A percentile compares a stretch with the other conserved stretches of the same genome.
These are phyloP conservation scores for Camelina neglecta DNA, from an alignment of 345 rosid genomes.

Conservation along the genomic window DNA sequence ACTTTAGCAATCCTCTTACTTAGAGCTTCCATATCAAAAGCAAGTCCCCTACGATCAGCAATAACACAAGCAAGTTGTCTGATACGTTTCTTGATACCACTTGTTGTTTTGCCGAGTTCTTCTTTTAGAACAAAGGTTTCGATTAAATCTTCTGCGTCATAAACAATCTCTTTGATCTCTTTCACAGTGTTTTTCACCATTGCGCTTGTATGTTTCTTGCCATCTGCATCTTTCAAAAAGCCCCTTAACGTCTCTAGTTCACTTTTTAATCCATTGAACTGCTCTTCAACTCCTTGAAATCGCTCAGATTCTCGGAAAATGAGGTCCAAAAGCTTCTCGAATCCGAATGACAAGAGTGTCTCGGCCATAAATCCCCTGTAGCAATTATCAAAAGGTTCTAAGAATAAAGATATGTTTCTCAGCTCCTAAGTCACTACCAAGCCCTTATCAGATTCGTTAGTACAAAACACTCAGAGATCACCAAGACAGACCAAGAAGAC, in stretches of 20 bases:
- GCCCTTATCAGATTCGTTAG: background rate
- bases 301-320: conserved; percentile 6
- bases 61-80: background rate
- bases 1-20: conserved; percentile 40
- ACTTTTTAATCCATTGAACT: conserved; percentile 23
- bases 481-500: too few species aligned
- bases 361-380: conserved; percentile 23
- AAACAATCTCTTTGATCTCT: conserved; percentile 35
- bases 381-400: background rate
- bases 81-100: conserved; percentile 6
- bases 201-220: conserved; percentile 36
- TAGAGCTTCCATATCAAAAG: background rate
- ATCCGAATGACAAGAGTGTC: conserved; percentile 26
- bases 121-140: conserved; percentile 34
- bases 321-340: conserved; percentile 34
- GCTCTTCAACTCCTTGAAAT: conserved; percentile 13
- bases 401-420: background rate
- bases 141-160: conserved; percentile 40
- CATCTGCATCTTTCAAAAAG: conserved; percentile 43
- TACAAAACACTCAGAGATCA: too few species aligned
- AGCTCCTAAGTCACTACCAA: background rate
- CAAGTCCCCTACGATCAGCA: background rate
- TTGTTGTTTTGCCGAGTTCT: background rate
- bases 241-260: conserved; percentile 36
- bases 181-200: conserved; percentile 38